Percentiles rank a stretch among this genome's conserved stretches.
phyloP scores from a whole-genome alignment of 2,329 filamentous ascomycete genomes.

The Scortechinia acanthostroma region DNA sequence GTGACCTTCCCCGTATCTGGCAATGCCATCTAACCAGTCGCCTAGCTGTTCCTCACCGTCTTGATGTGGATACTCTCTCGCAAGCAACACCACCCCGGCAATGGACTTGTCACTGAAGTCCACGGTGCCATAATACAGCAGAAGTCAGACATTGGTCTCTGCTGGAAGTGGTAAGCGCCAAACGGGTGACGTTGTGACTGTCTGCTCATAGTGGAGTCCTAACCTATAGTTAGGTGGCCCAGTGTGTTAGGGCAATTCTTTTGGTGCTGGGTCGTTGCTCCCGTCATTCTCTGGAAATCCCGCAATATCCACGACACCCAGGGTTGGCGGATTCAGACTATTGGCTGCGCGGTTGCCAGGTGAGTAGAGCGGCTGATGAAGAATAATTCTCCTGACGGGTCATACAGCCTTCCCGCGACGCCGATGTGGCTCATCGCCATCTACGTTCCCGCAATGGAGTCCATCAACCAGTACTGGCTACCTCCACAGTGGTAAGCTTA shows the following conservation, averaged over 20 bases:
- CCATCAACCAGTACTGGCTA: conserved; percentile 36
- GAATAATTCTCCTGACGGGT: conserved; percentile 4
- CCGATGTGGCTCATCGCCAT: conserved; percentile 47
- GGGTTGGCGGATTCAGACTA: conserved; percentile 48
- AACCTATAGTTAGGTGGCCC: no score
- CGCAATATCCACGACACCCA: conserved; percentile 45
- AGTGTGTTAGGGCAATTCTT: conserved; percentile 43
- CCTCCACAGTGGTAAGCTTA: conserved; percentile 45
- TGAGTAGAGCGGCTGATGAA: conserved; percentile 7
- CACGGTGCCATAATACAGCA: conserved; percentile 21
- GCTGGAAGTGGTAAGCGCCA: no score
- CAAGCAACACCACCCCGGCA: conserved; percentile 46
- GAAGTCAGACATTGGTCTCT: conserved; percentile 29
- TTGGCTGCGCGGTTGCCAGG: conserved; percentile 22
- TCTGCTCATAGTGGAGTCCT: no score
- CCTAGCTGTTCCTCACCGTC: conserved; percentile 33
- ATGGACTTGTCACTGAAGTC: conserved; percentile 30
- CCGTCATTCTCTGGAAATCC: conserved; percentile 40
- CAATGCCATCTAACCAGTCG: conserved; percentile 4
- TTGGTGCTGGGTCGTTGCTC: conserved; percentile 43
- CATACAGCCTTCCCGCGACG: conserved; percentile 40
- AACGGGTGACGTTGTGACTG: no score
- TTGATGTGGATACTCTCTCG: conserved; percentile 47
- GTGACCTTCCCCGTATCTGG: not conserved
- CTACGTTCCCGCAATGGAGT: conserved; percentile 24